These are phyloP conservation scores for sunflower (Helianthus annuus) DNA, from an alignment of 129 eudicot genomes.

Conservation along the genomic window DNA sequence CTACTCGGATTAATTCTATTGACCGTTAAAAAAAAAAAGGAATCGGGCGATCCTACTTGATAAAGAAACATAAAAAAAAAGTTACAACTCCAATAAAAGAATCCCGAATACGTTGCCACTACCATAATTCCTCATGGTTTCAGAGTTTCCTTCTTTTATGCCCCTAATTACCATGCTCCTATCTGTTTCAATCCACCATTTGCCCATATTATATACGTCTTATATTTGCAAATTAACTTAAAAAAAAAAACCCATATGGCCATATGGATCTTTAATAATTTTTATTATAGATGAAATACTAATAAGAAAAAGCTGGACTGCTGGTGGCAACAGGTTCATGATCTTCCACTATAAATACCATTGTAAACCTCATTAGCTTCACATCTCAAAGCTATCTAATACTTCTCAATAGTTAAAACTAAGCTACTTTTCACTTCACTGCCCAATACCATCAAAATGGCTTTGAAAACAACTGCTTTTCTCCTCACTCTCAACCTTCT, in stretches of 20 bases:
- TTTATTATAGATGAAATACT: background rate
- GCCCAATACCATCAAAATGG: conserved; percentile 35
- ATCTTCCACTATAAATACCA: conserved; percentile 35
- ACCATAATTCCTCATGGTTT: no score
- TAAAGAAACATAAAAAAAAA: no score
- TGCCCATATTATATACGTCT: background rate
- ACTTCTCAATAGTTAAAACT: background rate
- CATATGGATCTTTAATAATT: conserved; percentile 18
- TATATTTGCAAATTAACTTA: background rate
- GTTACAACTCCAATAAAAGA: no score
- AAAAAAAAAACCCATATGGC: background rate
- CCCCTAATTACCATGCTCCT: no score
- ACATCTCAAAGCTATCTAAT: conserved; percentile 28
- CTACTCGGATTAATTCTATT: no score
- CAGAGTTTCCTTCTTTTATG: no score
- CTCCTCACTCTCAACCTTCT: conserved; percentile 53
- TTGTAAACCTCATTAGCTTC: conserved; percentile 9
- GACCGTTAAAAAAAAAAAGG: no score
- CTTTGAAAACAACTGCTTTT: conserved; percentile 43
- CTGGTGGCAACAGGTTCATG: background rate
- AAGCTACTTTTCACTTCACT: conserved; percentile 14
- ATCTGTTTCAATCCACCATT: background rate
- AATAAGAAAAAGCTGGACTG: conserved; percentile 6
- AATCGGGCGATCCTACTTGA: no score
- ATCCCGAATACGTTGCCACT: no score